These are phyloP conservation scores for Rhizopus microsporus DNA, from an alignment of 371 early-diverging fungal genomes.

Conservation along the genomic window DNA sequence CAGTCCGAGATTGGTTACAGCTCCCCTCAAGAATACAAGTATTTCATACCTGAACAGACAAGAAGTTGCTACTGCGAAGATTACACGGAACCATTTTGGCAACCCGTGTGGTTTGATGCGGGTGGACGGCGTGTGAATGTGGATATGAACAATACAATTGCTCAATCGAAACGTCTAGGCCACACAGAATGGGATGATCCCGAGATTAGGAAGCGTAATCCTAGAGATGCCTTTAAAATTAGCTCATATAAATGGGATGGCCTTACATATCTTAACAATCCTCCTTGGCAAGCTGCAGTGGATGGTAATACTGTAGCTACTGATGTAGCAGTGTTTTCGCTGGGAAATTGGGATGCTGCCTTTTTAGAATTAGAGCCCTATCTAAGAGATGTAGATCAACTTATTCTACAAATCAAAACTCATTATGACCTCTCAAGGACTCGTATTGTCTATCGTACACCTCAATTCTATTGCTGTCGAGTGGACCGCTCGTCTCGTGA, in stretches of 20 bases:
- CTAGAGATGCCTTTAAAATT: constrained; percentile 13
- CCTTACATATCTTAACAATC: constrained; percentile 44
- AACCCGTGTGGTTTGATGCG: constrained; percentile 33
- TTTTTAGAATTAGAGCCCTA: constrained; percentile 38
- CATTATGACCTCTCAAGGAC: constrained; percentile 31
- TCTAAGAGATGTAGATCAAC: constrained; percentile 23
- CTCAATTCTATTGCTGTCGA: constrained; percentile 59
- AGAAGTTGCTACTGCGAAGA: constrained; percentile 55
- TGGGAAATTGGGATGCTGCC: constrained; percentile 60
- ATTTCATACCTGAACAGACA: constrained; percentile 13
- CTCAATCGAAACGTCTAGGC: constrained; percentile 15
- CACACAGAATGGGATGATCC: constrained; percentile 24
- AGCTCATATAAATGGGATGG: constrained; percentile 56
- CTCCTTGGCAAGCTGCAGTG: constrained; percentile 35
- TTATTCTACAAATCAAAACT: constrained; percentile 28
- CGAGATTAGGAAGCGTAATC: neutral
- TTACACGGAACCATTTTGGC: constrained; percentile 39
- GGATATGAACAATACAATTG: too few relatives aligned
- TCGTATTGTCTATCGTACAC: constrained; percentile 50
- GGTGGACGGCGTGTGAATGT: constrained; percentile 12
- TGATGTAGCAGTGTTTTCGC: constrained; percentile 39
- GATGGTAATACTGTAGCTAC: constrained; percentile 10
- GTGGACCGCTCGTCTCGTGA: constrained; percentile 36
- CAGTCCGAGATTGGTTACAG: constrained; percentile 10
- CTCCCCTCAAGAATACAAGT: constrained; percentile 12